Conservation (phyloP, 768 basidiomycete genomes). For the Lactifluus piperatus region DNA sequence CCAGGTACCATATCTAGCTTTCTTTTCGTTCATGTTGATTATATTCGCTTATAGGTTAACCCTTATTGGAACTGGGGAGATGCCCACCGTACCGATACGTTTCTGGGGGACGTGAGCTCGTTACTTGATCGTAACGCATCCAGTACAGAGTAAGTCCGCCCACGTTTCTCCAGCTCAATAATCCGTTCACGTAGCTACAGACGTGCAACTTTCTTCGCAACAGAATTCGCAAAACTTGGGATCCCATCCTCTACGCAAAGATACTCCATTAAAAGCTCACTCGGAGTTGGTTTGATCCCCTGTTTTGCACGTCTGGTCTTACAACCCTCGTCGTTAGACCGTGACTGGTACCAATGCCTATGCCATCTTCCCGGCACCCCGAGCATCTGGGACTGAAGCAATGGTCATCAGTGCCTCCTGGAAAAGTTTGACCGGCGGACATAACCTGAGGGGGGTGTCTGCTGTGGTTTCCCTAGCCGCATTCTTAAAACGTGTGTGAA, state of each 20-base stretch:
- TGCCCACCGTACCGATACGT: conserved; percentile 79
- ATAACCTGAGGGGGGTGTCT: conserved; percentile 82
- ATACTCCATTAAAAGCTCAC: conserved; percentile 49
- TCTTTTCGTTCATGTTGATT: not conserved
- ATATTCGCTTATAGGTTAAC: conserved; percentile 51
- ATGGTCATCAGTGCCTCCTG: conserved; percentile 90
- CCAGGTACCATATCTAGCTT: conserved; percentile 47
- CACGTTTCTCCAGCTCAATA: not conserved
- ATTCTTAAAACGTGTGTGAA: conserved; percentile 66
- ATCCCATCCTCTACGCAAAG: conserved; percentile 58
- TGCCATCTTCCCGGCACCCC: conserved; percentile 71
- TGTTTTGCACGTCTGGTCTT: conserved; percentile 1
- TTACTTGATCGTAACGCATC: conserved; percentile 56
- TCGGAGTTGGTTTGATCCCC: conserved; percentile 36
- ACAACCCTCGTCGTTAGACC: conserved; percentile 30
- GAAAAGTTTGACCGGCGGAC: conserved; percentile 56
- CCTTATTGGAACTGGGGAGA: conserved; percentile 90
- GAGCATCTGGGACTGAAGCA: conserved; percentile 89
- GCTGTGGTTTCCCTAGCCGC: conserved; percentile 77
- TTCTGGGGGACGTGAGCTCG: conserved; percentile 59
- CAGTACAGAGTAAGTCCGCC: conserved; percentile 54
- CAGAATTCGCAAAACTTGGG: conserved; percentile 69
- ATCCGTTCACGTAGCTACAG: conserved; percentile 32
- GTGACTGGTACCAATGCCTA: conserved; percentile 72
- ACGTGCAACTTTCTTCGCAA: conserved; percentile 49